Evolutionary conservation across 2,329 filamentous ascomycete species (phyloP), one percentile per base, ranked within the genome.

Genomic region (Paradendryphiella salina): DNA sequence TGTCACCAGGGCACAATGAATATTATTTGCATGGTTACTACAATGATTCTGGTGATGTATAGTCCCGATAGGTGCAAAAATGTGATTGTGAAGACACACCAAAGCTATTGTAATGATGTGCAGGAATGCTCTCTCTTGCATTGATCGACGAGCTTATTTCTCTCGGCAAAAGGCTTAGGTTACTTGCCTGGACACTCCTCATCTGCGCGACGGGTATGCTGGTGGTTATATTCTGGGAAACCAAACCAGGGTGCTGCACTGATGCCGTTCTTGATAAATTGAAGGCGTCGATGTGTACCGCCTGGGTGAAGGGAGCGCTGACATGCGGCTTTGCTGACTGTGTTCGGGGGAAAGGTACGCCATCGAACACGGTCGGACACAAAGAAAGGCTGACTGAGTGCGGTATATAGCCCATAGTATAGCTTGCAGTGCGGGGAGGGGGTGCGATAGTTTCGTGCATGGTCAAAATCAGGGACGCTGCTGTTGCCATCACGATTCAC

Each of bases 91-190:
- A 6, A 26, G 23, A 10, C 23, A 26, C 8, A 26, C 7, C 9
- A 26, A 10, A 26, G 23, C 8, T 26, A 9, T 26, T 10, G 5
- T 10, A 26, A 2, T 26, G 6, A 9, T 26, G 32, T 41, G 42
- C 32, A 36, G 8, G 14, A 35, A 18, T 7, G 2, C 23, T 26
- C 23, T 26, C 23, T 26, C 23, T 8, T 46, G 36, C 43, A 51
- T 41, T 23, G 31, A 37, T 47, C 32, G 26, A 34, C 32, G 26
- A 36, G 48, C 48, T 51, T 51, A 37, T 41, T 51, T 41, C 37
- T 43, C 36, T 51, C 36, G 48, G 43, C 48, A 51, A 47, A 51
- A 51, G 42, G 43, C 48, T 51, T 51, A 31, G 42, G 33, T 36
- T 17, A 34, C 26, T 37, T 40, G 36, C 44, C 35, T 39, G 10